Evolutionary conservation across 768 basidiomycete species (phyloP), one percentile per base, ranked within the genome.

Genomic region (Naganishia onofrii): DNA sequence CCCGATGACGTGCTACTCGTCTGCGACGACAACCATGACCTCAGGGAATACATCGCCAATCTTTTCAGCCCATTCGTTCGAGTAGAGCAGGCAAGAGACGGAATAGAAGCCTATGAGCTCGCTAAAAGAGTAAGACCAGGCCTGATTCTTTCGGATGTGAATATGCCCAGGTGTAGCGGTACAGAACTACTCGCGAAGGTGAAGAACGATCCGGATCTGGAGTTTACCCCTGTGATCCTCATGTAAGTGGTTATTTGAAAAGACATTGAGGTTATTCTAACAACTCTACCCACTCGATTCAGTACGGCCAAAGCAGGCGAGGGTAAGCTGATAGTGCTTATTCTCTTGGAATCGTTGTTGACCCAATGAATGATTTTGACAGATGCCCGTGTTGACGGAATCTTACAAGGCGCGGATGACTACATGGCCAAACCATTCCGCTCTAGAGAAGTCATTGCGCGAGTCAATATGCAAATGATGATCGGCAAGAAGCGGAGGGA

Each of bases 361-460:
- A 19, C 60, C 66, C 0, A 51, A 72, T 23, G 2, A 17, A 76
- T 77, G 15, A 70, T 69, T 34, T 65, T 71, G 55, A 72, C 75
- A 8, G 81, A 82, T 29, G 81, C 81, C 23, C 72, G 78, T 52
- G 78, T 83, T 0, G 82, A 82, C 65, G 82, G 81, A 6, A 69
- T 83, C 34, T 52, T 80, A 42, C 72, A 75, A 65, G 83, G 82
- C 4, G 82, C 82, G 0, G 82, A 83, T 58, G 83, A 80, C 66
- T 83, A 81, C 67, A 71, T 84, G 17, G 71, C 75, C 15, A 84
- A 84, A 71, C 83, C 83, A 1, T 84, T 83, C 77, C 79, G 77
- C 48, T 75, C 80, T 0, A 76, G 78, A 55, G 82, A 83, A 68
- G 72, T 84, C 12, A 67, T 84, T 34, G 83, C 83, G 8, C 76